These are phyloP conservation scores for Vitis rotundifolia DNA, from an alignment of 164 flowering plant genomes.

Conservation along the genomic window DNA sequence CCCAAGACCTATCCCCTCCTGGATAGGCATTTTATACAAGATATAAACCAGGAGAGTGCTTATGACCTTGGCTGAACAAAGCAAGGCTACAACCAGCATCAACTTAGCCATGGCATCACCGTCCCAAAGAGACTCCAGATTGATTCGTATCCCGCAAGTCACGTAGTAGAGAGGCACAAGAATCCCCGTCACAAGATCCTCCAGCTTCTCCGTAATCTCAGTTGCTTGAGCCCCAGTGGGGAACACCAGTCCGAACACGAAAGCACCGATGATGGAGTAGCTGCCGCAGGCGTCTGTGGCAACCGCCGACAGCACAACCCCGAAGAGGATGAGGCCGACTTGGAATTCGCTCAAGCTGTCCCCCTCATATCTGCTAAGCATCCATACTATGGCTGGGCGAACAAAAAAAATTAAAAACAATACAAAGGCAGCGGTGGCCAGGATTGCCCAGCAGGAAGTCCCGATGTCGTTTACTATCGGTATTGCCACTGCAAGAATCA, in stretches of 20 bases:
- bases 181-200: slow-evolving; percentile 33
- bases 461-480: not conserved
- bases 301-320: slow-evolving; percentile 15
- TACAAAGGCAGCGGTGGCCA: slow-evolving; percentile 10
- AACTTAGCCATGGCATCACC: not conserved
- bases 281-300: slow-evolving; percentile 30
- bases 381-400: slow-evolving; percentile 26
- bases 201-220: slow-evolving; percentile 29
- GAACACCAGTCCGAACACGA: slow-evolving; percentile 37
- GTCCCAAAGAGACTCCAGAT: not conserved
- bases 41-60: slow-evolving; percentile 5
- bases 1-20: slow-evolving; percentile 36
- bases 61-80: slow-evolving; percentile 19
- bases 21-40: slow-evolving; percentile 1
- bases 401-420: slow-evolving; percentile 14
- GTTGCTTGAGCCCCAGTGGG: slow-evolving; percentile 30
- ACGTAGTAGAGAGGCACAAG: slow-evolving; percentile 37
- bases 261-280: slow-evolving; percentile 42
- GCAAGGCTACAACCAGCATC: slow-evolving; percentile 1
- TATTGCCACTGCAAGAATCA: slow-evolving; percentile 12
- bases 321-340: slow-evolving; percentile 20
- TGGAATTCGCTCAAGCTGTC: slow-evolving; percentile 21
- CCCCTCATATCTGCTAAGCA: slow-evolving; percentile 9
- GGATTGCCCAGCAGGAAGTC: not conserved
- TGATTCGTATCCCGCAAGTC: slow-evolving; percentile 23